These are phyloP conservation scores for Colletotrichum eleusines DNA, from an alignment of 2,329 filamentous ascomycete genomes.

Conservation along the genomic window DNA sequence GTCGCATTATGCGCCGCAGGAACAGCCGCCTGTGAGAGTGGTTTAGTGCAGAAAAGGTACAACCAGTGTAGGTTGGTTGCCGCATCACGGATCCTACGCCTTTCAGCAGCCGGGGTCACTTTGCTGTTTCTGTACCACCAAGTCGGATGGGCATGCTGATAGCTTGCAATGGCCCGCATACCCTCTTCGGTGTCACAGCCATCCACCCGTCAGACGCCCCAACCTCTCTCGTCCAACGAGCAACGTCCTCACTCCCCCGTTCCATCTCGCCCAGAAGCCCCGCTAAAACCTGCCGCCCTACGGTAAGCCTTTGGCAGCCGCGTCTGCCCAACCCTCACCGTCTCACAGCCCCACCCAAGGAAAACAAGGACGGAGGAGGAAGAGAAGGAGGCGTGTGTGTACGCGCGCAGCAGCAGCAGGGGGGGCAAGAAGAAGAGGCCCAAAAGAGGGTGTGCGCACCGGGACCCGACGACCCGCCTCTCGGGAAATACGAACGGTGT, in stretches of 20 bases:
- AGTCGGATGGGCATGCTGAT: background rate
- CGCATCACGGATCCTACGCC: background rate
- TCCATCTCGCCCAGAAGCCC: background rate
- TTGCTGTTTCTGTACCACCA: background rate
- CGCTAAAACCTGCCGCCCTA: background rate
- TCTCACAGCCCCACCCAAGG: conserved; percentile 4
- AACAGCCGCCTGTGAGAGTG: background rate
- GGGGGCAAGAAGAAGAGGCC: too few species aligned
- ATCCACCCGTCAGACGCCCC: background rate
- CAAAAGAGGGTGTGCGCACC: background rate
- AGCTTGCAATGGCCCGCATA: background rate
- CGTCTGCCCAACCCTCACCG: conserved; percentile 32
- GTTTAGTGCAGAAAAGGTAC: background rate
- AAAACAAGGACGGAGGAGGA: background rate
- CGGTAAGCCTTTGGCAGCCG: conserved; percentile 32
- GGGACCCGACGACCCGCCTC: background rate
- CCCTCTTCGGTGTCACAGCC: background rate
- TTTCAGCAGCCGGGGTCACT: background rate
- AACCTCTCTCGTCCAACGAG: background rate
- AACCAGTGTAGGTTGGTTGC: background rate
- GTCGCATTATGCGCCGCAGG: background rate
- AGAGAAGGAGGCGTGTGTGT: background rate
- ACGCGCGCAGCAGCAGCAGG: background rate
- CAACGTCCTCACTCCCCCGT: background rate
- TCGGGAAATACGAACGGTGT: background rate